These are phyloP conservation scores for Fomitopsis schrenkii DNA, from an alignment of 1,284 basidiomycete species.

Conservation along the genomic window DNA sequence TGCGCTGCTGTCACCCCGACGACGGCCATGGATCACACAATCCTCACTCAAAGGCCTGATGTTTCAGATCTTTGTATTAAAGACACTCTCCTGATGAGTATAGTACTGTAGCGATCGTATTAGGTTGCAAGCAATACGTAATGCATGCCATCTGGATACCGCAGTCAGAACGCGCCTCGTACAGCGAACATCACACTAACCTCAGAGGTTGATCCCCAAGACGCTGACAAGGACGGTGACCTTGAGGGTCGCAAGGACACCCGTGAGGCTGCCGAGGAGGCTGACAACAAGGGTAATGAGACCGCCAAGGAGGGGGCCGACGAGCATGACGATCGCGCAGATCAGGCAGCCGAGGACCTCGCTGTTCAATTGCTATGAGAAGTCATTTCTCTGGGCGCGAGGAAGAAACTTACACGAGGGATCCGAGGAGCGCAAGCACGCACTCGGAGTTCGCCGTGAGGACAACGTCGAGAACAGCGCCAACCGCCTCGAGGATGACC, in stretches of 20 bases:
- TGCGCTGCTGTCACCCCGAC: no score
- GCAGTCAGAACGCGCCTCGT: not conserved
- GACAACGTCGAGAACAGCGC: constrained; percentile 31
- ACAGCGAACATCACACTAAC: not conserved
- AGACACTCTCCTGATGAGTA: not conserved
- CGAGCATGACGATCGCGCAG: constrained; percentile 25
- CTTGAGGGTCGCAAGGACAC: constrained; percentile 21
- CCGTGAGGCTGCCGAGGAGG: constrained; percentile 14
- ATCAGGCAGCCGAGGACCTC: constrained; percentile 26
- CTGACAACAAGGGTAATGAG: constrained; percentile 21
- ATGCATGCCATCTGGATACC: not conserved
- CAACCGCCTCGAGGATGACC: constrained; percentile 34
- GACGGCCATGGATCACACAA: not conserved
- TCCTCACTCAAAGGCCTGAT: not conserved
- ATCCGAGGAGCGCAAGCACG: constrained; percentile 23
- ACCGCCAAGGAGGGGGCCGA: constrained; percentile 26
- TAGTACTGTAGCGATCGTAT: not conserved
- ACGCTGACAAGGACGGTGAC: constrained; percentile 17
- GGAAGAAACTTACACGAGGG: constrained; percentile 26
- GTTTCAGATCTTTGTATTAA: not conserved
- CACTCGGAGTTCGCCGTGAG: constrained; percentile 19
- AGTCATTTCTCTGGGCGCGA: not conserved
- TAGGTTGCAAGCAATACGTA: not conserved
- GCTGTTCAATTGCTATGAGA: constrained; percentile 5
- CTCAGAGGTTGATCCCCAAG: constrained; percentile 18